phyloP scores from a whole-genome alignment of 1,139 yeast genomes.

The Pichia sp. region DNA sequence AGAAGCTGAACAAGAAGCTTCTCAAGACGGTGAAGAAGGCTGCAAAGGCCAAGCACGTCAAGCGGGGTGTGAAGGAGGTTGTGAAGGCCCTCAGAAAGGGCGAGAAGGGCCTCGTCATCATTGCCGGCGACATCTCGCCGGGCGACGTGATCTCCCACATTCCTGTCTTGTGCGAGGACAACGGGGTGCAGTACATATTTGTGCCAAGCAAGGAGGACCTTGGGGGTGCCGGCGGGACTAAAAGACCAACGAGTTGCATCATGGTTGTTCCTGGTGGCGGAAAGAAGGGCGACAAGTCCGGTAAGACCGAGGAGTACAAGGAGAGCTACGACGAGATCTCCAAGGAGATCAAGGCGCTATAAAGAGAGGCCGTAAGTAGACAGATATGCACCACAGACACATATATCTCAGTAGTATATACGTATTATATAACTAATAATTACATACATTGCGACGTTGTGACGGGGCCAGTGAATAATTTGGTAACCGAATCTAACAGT shows the following conservation, averaged over 20 bases:
- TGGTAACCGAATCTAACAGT: background rate
- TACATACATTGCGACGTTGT: background rate
- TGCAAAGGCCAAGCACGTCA: constrained; percentile 95
- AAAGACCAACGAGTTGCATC: constrained; percentile 97
- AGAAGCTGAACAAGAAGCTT: constrained; percentile 91
- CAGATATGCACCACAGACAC: background rate
- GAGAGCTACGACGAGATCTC: constrained; percentile 91
- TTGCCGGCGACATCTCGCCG: constrained; percentile 98
- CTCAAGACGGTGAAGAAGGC: constrained; percentile 96
- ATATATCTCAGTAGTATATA: background rate
- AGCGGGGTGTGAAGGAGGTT: constrained; percentile 98
- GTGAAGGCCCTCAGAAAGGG: constrained; percentile 97
- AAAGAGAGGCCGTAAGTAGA: constrained; percentile 5
- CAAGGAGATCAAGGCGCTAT: constrained; percentile 66
- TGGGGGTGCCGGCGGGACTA: constrained; percentile 98
- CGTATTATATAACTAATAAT: background rate
- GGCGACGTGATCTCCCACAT: constrained; percentile 95
- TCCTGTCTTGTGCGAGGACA: constrained; percentile 96
- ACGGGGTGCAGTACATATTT: constrained; percentile 82
- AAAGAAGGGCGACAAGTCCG: constrained; percentile 72
- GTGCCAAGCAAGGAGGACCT: constrained; percentile 96
- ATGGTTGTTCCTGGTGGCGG: constrained; percentile 98
- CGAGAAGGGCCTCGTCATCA: constrained; percentile 90
- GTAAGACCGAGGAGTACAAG: constrained; percentile 82
- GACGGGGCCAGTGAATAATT: background rate